A percentile compares a stretch with the other conserved stretches of the same genome.
Conservation (phyloP, 2,329 filamentous ascomycete species). For the Juglanconis juglandina region DNA sequence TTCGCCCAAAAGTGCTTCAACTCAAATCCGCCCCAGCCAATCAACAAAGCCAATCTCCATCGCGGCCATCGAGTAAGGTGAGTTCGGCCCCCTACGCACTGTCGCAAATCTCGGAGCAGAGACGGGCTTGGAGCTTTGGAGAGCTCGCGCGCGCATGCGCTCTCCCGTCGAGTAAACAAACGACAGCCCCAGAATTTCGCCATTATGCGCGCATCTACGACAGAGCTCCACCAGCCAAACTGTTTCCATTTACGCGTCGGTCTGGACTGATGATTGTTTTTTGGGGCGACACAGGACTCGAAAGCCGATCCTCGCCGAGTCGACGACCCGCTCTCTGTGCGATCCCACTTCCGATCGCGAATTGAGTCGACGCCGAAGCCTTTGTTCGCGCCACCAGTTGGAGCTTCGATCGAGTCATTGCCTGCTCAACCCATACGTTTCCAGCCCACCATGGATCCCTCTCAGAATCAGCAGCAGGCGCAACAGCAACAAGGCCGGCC, state of each 20-base stretch:
- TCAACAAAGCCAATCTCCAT: conserved; percentile 15
- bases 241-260: background rate
- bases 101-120: background rate
- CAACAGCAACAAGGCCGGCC: conserved; percentile 60
- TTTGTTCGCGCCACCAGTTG: conserved; percentile 1
- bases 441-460: conserved; percentile 47
- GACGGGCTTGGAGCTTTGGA: background rate
- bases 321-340: conserved; percentile 6
- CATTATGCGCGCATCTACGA: background rate
- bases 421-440: background rate
- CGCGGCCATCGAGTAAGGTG: conserved; percentile 18
- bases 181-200: conserved; percentile 2
- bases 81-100: conserved; percentile 3
- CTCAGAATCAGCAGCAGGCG: conserved; percentile 48
- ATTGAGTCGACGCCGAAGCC: background rate
- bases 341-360: conserved; percentile 11
- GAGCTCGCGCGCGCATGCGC: background rate
- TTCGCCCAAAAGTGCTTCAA: conserved; percentile 17
- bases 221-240: background rate
- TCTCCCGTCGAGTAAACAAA: conserved; percentile 15
- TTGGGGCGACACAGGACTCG: conserved; percentile 19
- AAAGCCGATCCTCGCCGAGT: conserved; percentile 18
- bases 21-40: conserved; percentile 18
- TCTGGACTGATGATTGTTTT: conserved; percentile 3
- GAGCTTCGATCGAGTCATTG: background rate